phyloP scores from a whole-genome alignment of 805 yeast genomes.

The Teunomyces cretensis region DNA sequence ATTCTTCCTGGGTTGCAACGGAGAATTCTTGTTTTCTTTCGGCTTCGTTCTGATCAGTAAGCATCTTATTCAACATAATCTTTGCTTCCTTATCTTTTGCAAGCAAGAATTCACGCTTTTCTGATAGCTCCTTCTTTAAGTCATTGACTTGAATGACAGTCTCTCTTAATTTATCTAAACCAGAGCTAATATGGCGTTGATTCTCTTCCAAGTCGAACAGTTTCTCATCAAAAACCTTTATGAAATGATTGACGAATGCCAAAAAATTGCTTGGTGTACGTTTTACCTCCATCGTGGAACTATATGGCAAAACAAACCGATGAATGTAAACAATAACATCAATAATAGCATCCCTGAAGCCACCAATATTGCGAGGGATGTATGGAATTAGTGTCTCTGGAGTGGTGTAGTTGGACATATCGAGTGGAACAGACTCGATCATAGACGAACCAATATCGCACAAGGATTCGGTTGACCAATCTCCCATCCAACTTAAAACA shows the following conservation, averaged over 20 bases:
- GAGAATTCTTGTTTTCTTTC: conserved; percentile 89
- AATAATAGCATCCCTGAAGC: conserved; percentile 46
- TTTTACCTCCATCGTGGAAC: conserved; percentile 7
- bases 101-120: conserved; percentile 49
- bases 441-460: conserved; percentile 47
- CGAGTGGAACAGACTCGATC: conserved; percentile 52
- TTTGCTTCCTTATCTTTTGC: conserved; percentile 69
- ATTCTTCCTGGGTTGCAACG: conserved; percentile 65
- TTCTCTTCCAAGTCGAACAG: conserved; percentile 55
- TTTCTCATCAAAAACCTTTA: conserved; percentile 38
- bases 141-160: conserved; percentile 71
- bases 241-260: conserved; percentile 48
- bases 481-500: conserved; percentile 85
- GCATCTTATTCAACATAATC: conserved; percentile 69
- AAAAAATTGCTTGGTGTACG: conserved; percentile 58
- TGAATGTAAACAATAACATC: conserved; percentile 51
- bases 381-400: conserved; percentile 26
- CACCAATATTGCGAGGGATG: conserved; percentile 12
- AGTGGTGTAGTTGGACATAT: conserved; percentile 38
- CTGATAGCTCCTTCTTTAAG: conserved; percentile 52
- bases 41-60: conserved; percentile 85
- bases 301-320: conserved; percentile 12
- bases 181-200: conserved; percentile 71
- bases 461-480: conserved; percentile 61
- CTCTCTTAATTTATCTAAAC: conserved; percentile 73